These are phyloP conservation scores for Sonneratia alba DNA, from an alignment of 345 rosid genomes.

Conservation along the genomic window DNA sequence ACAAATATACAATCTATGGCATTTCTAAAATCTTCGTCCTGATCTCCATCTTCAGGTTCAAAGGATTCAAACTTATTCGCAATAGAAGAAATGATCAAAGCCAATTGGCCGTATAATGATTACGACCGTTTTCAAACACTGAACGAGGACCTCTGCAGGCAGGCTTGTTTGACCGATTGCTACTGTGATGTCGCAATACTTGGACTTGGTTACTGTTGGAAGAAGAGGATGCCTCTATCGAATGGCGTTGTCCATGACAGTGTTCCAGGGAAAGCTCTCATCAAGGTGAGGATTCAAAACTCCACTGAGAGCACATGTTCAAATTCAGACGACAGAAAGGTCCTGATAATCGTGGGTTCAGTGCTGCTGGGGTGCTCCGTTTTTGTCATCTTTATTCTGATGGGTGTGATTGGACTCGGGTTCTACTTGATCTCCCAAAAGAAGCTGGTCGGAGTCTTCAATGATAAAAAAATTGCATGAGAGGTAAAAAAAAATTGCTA, in stretches of 20 bases:
- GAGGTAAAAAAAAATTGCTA: too few species aligned
- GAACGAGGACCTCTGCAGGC: conserved; percentile 30
- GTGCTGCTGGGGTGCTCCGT: conserved; percentile 21
- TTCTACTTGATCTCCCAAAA: conserved; percentile 5
- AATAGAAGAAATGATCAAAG: conserved; percentile 9
- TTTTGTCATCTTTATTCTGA: conserved; percentile 13
- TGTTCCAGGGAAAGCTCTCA: conserved; percentile 18
- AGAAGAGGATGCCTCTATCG: conserved; percentile 37
- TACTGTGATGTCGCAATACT: conserved; percentile 37
- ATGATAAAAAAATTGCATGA: background rate
- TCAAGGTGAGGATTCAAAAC: conserved; percentile 26
- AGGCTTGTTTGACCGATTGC: conserved; percentile 40
- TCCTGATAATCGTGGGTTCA: conserved; percentile 13
- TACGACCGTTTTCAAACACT: conserved; percentile 15
- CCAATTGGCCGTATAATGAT: conserved; percentile 28
- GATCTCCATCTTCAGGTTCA: background rate
- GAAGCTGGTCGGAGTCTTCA: background rate
- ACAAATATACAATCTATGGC: too few species aligned
- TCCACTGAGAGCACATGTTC: background rate
- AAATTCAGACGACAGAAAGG: background rate
- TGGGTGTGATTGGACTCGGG: conserved; percentile 3
- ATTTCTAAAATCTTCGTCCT: too few species aligned
- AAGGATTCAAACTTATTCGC: conserved; percentile 17
- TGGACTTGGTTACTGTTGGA: conserved; percentile 23
- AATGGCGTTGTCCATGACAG: conserved; percentile 19